These are phyloP conservation scores for Claviceps africana DNA, from an alignment of 2,329 filamentous ascomycete species.

Conservation along the genomic window DNA sequence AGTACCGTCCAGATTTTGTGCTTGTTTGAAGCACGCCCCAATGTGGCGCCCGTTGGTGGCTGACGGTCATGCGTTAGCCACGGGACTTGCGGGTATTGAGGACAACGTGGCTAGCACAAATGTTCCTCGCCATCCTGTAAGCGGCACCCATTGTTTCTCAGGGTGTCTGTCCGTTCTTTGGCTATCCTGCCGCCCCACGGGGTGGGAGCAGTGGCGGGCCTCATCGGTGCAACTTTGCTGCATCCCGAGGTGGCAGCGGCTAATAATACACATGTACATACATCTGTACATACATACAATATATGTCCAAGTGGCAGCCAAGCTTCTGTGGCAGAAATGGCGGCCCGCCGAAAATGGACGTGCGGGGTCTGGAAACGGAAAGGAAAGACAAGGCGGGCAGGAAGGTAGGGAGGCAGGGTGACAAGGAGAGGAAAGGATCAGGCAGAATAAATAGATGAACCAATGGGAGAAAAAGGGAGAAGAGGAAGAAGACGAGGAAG, in stretches of 20 bases:
- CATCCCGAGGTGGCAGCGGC: constrained; percentile 4
- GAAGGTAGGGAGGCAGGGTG: neutral
- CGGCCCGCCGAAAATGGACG: neutral
- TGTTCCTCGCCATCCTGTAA: neutral
- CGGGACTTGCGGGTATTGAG: neutral
- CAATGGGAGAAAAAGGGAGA: neutral
- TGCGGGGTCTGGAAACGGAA: constrained; percentile 1
- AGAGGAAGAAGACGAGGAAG: neutral
- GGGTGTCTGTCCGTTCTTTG: neutral
- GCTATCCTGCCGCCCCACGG: neutral
- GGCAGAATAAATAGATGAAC: neutral
- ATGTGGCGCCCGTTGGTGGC: constrained; percentile 2
- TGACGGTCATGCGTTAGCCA: neutral
- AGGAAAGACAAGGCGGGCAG: neutral
- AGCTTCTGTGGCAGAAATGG: neutral
- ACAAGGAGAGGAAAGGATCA: neutral
- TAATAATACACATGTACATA: neutral
- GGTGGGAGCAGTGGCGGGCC: neutral
- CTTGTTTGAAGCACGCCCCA: neutral
- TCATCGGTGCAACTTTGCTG: constrained; percentile 7
- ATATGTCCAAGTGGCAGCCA: neutral
- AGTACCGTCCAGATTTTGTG: neutral
- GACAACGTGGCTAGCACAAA: neutral
- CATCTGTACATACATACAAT: neutral
- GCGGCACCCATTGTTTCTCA: constrained; percentile 3